Evolutionary conservation across 352 stramenopile genomes (phyloP).

Genomic region (Pythium grandisporangium): DNA sequence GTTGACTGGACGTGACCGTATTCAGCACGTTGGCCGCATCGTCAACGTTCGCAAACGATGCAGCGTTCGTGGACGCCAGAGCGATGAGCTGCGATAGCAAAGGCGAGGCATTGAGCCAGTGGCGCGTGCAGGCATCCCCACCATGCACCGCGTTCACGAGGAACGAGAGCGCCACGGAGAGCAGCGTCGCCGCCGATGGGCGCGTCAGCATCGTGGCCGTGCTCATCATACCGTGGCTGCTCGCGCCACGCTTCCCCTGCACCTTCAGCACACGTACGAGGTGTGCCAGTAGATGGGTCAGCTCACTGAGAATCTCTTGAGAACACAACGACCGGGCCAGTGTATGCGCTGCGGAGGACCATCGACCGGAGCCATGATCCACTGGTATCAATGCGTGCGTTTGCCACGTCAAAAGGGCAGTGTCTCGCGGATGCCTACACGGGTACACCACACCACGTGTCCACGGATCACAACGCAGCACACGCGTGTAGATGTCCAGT

Average conservation of each 20-base stretch:
- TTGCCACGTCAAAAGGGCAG: too few species aligned
- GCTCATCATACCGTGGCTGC: too few species aligned
- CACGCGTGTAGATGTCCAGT: constrained; percentile 24
- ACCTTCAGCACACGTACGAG: constrained; percentile 18
- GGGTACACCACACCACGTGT: too few species aligned
- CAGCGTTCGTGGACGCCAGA: constrained; percentile 18
- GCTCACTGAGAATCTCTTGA: constrained; percentile 6
- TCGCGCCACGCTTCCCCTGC: constrained; percentile 15
- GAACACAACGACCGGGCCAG: too few species aligned
- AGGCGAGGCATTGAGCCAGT: too few species aligned
- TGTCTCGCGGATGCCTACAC: too few species aligned
- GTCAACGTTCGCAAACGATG: constrained; percentile 22
- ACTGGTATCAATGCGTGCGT: too few species aligned
- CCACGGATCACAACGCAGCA: constrained; percentile 21
- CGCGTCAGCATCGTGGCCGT: too few species aligned
- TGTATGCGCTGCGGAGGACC: too few species aligned
- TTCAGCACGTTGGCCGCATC: too few species aligned
- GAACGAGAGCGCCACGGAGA: constrained; percentile 10
- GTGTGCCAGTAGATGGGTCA: constrained; percentile 14
- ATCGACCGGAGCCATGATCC: too few species aligned
- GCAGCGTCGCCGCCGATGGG: constrained; percentile 2
- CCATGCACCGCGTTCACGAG: constrained; percentile 32
- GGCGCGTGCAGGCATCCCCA: constrained; percentile 20
- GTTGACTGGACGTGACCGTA: too few species aligned
- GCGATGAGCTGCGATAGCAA: constrained; percentile 14